Percentiles rank a stretch among this genome's conserved stretches.
These are phyloP conservation scores for Cyclostephanos tholiformis DNA, from an alignment of 108 stramenopile species.

Conservation along the genomic window DNA sequence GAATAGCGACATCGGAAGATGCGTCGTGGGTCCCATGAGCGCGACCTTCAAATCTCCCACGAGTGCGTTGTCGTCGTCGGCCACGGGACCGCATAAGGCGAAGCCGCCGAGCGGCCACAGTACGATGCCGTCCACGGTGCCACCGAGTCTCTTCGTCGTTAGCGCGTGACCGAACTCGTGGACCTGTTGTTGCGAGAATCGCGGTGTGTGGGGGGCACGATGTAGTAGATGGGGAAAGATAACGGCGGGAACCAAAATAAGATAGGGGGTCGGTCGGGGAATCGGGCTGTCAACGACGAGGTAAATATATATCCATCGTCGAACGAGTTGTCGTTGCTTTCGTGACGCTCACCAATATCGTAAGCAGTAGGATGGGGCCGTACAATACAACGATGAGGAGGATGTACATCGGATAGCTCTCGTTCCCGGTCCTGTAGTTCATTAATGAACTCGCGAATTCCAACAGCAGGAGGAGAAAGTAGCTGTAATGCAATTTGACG, in stretches of 20 bases:
- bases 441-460: constrained; percentile 25
- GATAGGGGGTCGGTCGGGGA: background rate
- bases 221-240: too few relatives aligned
- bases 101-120: constrained; percentile 62
- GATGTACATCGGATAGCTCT: constrained; percentile 33
- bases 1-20: constrained; percentile 45
- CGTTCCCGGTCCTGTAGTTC: background rate
- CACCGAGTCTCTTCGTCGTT: constrained; percentile 43
- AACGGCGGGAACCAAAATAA: background rate
- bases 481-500: constrained; percentile 45
- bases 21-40: constrained; percentile 49
- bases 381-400: constrained; percentile 40
- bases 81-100: constrained; percentile 45
- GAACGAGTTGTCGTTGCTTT: too few relatives aligned
- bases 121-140: constrained; percentile 46
- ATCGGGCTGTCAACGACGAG: background rate
- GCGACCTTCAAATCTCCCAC: constrained; percentile 52
- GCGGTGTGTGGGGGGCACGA: background rate
- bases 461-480: constrained; percentile 40
- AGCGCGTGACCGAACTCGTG: constrained; percentile 61
- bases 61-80: constrained; percentile 14
- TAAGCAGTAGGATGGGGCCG: constrained; percentile 43
- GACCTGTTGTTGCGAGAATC: too few relatives aligned
- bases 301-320: too few relatives aligned
- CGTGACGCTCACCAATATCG: constrained; percentile 28